Conservation (phyloP, 2,329 filamentous ascomycete genomes). For the Botrytis pseudocinerea region DNA sequence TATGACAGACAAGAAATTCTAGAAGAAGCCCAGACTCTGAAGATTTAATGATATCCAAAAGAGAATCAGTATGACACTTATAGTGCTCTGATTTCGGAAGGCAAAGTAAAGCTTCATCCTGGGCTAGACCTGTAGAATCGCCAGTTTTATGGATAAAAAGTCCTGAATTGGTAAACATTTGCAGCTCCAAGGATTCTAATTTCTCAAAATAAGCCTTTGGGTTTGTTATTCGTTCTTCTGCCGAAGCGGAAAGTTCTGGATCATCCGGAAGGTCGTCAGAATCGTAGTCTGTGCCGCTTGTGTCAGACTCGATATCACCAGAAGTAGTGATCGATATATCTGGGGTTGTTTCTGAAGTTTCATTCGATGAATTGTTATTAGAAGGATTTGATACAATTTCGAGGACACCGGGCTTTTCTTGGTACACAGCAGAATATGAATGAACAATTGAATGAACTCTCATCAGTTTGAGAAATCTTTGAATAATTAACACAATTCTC, state of each 20-base stretch:
- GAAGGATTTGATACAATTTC: background rate
- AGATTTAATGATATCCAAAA: background rate
- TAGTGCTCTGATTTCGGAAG: background rate
- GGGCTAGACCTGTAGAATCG: background rate
- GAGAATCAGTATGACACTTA: background rate
- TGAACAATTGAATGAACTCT: background rate
- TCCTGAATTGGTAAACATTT: background rate
- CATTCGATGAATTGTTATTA: background rate
- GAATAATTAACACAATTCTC: background rate
- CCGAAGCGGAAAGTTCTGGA: background rate
- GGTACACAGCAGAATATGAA: background rate
- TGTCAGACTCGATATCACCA: background rate
- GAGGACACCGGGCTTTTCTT: background rate
- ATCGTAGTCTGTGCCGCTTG: background rate
- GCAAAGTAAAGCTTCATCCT: background rate
- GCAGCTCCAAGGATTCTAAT: conserved; percentile 2
- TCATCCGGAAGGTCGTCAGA: conserved; percentile 12
- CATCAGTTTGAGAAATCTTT: background rate
- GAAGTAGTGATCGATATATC: background rate
- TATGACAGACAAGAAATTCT: background rate
- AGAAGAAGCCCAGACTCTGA: background rate
- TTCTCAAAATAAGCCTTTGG: conserved; percentile 9
- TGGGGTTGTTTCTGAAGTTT: background rate
- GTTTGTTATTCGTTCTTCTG: conserved; percentile 10
- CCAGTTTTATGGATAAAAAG: background rate